phyloP scores from a whole-genome alignment of 176 grass and related monocot genomes.

The Oryza meyeriana region DNA sequence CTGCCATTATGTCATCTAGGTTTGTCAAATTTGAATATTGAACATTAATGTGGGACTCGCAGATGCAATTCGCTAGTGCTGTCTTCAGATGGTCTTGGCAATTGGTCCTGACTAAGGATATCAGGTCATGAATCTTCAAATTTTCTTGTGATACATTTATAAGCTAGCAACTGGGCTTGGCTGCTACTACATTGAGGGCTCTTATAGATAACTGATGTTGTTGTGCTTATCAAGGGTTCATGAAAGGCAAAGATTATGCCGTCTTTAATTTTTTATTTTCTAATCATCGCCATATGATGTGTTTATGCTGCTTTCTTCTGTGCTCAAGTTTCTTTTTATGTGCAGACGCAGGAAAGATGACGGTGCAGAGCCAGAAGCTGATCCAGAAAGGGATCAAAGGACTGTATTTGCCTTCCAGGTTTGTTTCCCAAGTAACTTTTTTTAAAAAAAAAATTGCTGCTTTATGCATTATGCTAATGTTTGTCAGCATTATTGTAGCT shows the following conservation, averaged over 20 bases:
- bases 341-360: constrained; percentile 76
- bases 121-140: constrained; percentile 55
- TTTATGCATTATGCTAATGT: constrained; percentile 30
- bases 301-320: not conserved
- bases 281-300: constrained; percentile 4
- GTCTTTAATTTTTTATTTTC: not conserved
- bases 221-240: constrained; percentile 7
- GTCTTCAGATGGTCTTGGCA: constrained; percentile 65
- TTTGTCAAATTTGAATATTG: constrained; percentile 53
- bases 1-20: constrained; percentile 30
- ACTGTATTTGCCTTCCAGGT: constrained; percentile 95
- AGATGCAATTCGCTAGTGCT: constrained; percentile 77
- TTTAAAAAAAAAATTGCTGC: not conserved
- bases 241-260: not conserved
- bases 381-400: constrained; percentile 89
- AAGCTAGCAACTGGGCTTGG: constrained; percentile 33
- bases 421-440: not conserved
- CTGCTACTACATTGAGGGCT: not conserved
- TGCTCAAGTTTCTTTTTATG: not conserved
- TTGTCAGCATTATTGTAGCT: constrained; percentile 48
- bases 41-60: constrained; percentile 81
- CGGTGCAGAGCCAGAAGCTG: constrained; percentile 58
- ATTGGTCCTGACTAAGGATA: constrained; percentile 63
- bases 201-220: constrained; percentile 17
- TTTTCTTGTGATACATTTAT: constrained; percentile 43